A percentile compares a stretch with the other conserved stretches of the same genome.
Evolutionary conservation across 495 filamentous ascomycete species (phyloP).

Genomic region (Darksidea phi): DNA sequence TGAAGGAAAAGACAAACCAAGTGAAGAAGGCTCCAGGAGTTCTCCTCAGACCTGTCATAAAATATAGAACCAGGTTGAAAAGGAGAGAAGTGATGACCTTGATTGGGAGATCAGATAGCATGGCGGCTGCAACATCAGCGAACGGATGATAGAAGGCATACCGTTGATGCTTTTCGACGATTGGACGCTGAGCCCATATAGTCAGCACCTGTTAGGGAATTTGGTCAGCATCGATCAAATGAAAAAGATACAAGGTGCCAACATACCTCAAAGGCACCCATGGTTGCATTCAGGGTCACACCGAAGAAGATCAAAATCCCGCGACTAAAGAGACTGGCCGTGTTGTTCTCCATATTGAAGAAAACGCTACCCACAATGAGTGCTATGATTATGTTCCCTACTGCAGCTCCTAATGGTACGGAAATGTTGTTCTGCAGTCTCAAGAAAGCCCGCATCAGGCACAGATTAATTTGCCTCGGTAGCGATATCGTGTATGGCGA

Average conservation of each 20-base stretch:
- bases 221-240: too few relatives aligned
- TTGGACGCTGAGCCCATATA: constrained; percentile 82
- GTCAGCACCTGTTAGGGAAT: constrained; percentile 49
- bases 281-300: constrained; percentile 81
- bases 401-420: constrained; percentile 64
- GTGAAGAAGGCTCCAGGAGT: constrained; percentile 63
- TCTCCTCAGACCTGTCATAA: constrained; percentile 79
- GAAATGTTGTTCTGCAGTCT: constrained; percentile 68
- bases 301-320: constrained; percentile 88
- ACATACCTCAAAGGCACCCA: constrained; percentile 69
- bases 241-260: too few relatives aligned
- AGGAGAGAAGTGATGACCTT: constrained; percentile 54
- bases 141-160: constrained; percentile 91
- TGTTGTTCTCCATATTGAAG: constrained; percentile 65
- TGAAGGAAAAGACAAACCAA: constrained; percentile 48
- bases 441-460: constrained; percentile 70
- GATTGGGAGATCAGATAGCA: constrained; percentile 75
- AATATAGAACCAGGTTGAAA: constrained; percentile 79
- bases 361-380: constrained; percentile 83
- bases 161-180: constrained; percentile 86
- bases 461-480: constrained; percentile 66
- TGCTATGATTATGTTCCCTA: constrained; percentile 72
- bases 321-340: constrained; percentile 70
- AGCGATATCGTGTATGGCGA: constrained; percentile 80
- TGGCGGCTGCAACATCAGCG: constrained; percentile 79